Base-by-base conservation (phyloP, 257 asterid genomes). In the Orobanche coerulescens region DNA sequence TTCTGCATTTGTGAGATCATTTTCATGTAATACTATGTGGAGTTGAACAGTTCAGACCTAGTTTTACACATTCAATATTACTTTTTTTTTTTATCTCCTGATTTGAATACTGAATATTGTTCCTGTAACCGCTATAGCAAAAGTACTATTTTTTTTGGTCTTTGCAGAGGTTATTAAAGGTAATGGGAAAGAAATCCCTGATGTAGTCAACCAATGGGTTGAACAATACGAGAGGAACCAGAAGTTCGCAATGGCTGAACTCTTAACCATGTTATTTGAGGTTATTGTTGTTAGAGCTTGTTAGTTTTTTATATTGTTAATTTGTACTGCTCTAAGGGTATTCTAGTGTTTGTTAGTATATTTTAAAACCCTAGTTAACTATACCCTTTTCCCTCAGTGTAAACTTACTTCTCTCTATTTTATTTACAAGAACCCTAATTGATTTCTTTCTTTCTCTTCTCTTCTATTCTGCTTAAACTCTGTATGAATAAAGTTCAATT, bases 251-350 rank as follows among this genome's bases (percentile, higher is more conserved):
- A 80, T 77, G 76, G 85, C 85, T 23, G 94, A 79, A 71, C 89
- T 93, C 55, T 73, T 93, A 39, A 73, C 83, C 25, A 64, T 84
- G 95, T 86, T 93, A 13, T 89, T 93, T 68, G 95, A 89, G 98
- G 97, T 93, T 73, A 62, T 66, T 69, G 95, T 91, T 72, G 58
- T 66, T n/a, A n/a, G n/a, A n/a, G n/a, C n/a, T n/a, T n/a, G n/a
- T n/a, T n/a, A n/a, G n/a, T n/a, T n/a, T n/a, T n/a, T n/a, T n/a
- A n/a, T n/a, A n/a, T n/a, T n/a, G n/a, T n/a, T n/a, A n/a, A n/a
- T n/a, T n/a, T n/a, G n/a, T n/a, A n/a, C n/a, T n/a, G n/a, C n/a
- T n/a, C n/a, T n/a, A n/a, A n/a, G n/a, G n/a, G n/a, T n/a, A n/a
- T n/a, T n/a, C n/a, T n/a, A n/a, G n/a, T n/a, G n/a, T n/a, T n/a